A percentile compares a stretch with the other conserved stretches of the same genome.
Conservation (phyloP, 495 filamentous ascomycete genomes). For the Neurospora cerealis region DNA sequence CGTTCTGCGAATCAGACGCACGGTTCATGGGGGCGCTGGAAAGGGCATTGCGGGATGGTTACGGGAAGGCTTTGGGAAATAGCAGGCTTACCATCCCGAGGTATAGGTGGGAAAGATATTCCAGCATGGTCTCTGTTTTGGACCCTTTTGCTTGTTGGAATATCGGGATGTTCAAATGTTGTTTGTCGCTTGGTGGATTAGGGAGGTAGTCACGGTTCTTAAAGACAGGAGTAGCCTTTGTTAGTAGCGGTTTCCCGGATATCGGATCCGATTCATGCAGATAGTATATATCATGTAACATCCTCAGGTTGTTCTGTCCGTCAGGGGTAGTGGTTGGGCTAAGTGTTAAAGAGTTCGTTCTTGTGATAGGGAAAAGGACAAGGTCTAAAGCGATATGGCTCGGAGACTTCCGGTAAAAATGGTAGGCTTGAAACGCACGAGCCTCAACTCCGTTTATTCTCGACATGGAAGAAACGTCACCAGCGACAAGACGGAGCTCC, state of each 20-base stretch:
- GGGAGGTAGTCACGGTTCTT: background rate
- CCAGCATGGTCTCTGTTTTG: background rate
- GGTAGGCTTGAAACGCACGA: background rate
- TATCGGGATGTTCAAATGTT: background rate
- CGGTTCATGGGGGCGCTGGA: background rate
- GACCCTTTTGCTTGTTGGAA: background rate
- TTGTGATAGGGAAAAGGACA: background rate
- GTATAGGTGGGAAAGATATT: background rate
- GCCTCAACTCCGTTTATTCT: background rate
- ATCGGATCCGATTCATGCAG: background rate
- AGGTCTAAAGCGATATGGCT: background rate
- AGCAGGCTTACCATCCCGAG: background rate
- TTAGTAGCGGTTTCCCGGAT: background rate
- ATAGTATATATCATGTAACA: background rate
- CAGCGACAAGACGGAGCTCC: background rate
- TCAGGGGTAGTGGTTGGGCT: background rate
- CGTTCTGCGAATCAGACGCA: background rate
- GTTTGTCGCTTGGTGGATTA: background rate
- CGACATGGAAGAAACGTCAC: background rate
- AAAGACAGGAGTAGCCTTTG: background rate
- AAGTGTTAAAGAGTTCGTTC: background rate
- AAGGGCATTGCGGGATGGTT: background rate
- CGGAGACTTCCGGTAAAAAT: background rate
- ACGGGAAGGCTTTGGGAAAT: background rate
- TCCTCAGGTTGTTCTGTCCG: background rate